Evolutionary conservation across 1,284 basidiomycete species (phyloP).

Genomic region (Ganoderma sp.): DNA sequence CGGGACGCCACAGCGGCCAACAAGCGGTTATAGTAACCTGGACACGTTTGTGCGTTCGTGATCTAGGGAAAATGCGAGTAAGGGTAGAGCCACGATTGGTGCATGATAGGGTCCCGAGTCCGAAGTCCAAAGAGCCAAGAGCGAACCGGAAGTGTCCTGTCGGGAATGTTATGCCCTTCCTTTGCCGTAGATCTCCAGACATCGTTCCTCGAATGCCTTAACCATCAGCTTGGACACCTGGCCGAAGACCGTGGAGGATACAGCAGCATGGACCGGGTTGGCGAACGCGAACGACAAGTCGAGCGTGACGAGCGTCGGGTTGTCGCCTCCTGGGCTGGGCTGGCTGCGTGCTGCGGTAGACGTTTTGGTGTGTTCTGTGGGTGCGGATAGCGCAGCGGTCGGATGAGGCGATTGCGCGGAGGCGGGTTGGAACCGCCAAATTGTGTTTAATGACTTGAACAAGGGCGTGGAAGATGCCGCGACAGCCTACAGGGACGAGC

Average conservation of each 20-base stretch:
- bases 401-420: constrained; percentile 52
- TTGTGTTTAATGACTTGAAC: constrained; percentile 85
- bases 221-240: constrained; percentile 91
- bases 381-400: constrained; percentile 32
- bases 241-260: constrained; percentile 85
- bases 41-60: neutral
- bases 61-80: neutral
- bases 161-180: constrained; percentile 31
- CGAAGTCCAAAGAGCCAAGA: neutral
- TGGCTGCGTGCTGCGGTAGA: constrained; percentile 9
- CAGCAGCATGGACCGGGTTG: constrained; percentile 83
- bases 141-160: neutral
- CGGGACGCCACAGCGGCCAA: neutral
- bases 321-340: constrained; percentile 35
- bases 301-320: constrained; percentile 77
- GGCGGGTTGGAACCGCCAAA: constrained; percentile 78
- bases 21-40: neutral
- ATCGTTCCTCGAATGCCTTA: constrained; percentile 88
- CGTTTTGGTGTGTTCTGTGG: constrained; percentile 15
- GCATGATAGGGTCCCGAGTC: neutral
- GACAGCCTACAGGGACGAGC: constrained; percentile 55
- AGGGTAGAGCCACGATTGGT: neutral
- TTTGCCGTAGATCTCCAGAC: constrained; percentile 70
- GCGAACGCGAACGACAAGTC: constrained; percentile 88
- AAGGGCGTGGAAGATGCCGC: constrained; percentile 84